These are phyloP conservation scores for Pterulicium gracile DNA, from an alignment of 1,284 basidiomycete species.

Conservation along the genomic window DNA sequence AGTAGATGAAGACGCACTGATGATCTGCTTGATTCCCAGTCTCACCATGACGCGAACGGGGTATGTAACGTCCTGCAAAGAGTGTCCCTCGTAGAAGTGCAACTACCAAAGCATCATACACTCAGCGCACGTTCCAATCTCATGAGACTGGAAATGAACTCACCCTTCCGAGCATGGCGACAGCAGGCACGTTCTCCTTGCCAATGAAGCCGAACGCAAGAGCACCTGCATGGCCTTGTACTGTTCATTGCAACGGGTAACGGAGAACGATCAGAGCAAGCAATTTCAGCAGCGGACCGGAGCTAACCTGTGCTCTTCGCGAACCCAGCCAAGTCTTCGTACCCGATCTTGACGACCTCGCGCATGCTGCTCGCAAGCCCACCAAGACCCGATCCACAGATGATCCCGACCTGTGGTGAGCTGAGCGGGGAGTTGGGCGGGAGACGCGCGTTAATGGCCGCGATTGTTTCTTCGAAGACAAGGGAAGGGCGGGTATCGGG, in stretches of 20 bases:
- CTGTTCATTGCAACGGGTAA: constrained; percentile 9
- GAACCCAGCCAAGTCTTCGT: constrained; percentile 11
- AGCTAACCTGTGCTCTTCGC: constrained; percentile 14
- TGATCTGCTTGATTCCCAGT: constrained; percentile 62
- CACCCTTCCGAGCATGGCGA: constrained; percentile 25
- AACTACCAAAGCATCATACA: not conserved
- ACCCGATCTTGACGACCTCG: constrained; percentile 8
- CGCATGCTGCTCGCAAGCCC: constrained; percentile 9
- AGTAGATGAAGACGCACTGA: constrained; percentile 39
- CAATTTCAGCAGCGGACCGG: not conserved
- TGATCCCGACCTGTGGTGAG: constrained; percentile 13
- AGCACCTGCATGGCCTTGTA: constrained; percentile 23
- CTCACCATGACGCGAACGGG: constrained; percentile 69
- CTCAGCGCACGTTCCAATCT: not conserved
- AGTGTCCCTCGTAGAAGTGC: constrained; percentile 1
- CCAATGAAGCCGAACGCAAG: constrained; percentile 26
- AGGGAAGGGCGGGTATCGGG: too few species aligned
- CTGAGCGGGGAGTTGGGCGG: not conserved
- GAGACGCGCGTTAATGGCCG: not conserved
- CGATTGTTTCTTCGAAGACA: not conserved
- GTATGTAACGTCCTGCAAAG: constrained; percentile 40
- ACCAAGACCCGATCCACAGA: constrained; percentile 13
- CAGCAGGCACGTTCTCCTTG: constrained; percentile 19
- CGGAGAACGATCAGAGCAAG: not conserved
- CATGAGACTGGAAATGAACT: constrained; percentile 5